These are phyloP conservation scores for Aspergillus nidulans DNA, from an alignment of 495 filamentous ascomycete species.

Conservation along the genomic window DNA sequence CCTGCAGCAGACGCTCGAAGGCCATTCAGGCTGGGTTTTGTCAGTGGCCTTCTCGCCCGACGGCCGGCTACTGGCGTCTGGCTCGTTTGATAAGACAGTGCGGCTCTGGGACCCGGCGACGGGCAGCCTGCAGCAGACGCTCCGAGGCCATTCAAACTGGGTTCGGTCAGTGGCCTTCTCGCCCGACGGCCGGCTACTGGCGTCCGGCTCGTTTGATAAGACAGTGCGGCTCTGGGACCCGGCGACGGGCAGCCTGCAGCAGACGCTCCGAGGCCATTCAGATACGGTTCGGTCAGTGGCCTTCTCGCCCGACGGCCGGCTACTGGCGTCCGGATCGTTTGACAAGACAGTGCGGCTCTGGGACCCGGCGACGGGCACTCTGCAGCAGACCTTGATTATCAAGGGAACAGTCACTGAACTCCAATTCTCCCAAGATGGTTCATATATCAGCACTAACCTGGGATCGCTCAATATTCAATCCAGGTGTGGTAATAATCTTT, in stretches of 20 bases:
- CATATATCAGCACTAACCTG: neutral
- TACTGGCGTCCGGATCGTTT: neutral
- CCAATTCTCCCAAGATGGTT: neutral
- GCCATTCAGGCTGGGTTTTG: neutral
- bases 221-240: conserved; percentile 23
- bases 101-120: conserved; percentile 31
- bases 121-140: conserved; percentile 14
- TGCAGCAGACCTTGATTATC: neutral
- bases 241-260: conserved; percentile 10
- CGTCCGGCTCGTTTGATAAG: conserved; percentile 18
- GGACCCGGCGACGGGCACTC: neutral
- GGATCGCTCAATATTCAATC: neutral
- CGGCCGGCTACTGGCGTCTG: neutral
- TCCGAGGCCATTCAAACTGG: conserved; percentile 18
- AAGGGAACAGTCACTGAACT: neutral
- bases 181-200: conserved; percentile 26
- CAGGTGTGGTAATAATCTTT: neutral
- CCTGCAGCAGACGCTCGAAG: conserved; percentile 6
- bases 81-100: conserved; percentile 23
- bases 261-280: conserved; percentile 18
- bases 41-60: neutral
- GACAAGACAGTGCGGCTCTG: neutral
- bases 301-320: conserved; percentile 14
- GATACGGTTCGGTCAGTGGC: neutral
- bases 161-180: conserved; percentile 29